Evolutionary conservation across 1,284 basidiomycete species (phyloP), one percentile per base, ranked within the genome.

Genomic region (Phellopilus nigrolimitatus): DNA sequence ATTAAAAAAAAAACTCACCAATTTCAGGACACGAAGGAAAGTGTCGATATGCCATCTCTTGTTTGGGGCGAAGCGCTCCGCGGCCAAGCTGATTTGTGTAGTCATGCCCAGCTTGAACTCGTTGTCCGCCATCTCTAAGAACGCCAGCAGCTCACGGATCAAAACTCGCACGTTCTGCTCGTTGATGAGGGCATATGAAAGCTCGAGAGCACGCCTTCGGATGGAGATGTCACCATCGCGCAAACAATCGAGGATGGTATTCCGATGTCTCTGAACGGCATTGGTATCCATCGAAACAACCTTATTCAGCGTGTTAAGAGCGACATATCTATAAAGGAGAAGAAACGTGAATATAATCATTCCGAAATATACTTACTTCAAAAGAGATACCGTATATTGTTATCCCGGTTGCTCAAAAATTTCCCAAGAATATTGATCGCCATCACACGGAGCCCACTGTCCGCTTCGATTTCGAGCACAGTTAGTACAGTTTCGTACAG

Each of bases 41-140:
- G 97, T 98, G 68, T 99, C 97, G 56, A 99, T 98, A 66, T 99
- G 97, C 97, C 97, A 99, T 59, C 97, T 78, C 70, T 94, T 95
- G 69, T 97, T 98, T 0, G 97, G 97, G 1, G 97, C 95, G 64
- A 91, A 99, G 43, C 93, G 79, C 68, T 99, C 97, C 0, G 97
- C 97, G 1, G 95, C 95, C 19, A 98, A 74, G 59, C 88, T 93
- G 56, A 99, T 95, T 68, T 99, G 95, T 0, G 95, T 97, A 0
- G 97, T 99, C 82, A 99, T 88, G 1, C 91, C 89, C 3, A 93
- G 79, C 72, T 99, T 99, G 77, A 99, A 99, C 68, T 99, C 97
- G 61, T 97, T 95, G 66, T 99, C 97, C 17, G 97, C 94, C 15
- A 98, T 92, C 64, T 99, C 95, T 15, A 99, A 77, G 80, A 99